Evolutionary conservation across 805 yeast species (phyloP), one percentile per base, ranked within the genome.

Genomic region (Jamesozyma spencerorum): DNA sequence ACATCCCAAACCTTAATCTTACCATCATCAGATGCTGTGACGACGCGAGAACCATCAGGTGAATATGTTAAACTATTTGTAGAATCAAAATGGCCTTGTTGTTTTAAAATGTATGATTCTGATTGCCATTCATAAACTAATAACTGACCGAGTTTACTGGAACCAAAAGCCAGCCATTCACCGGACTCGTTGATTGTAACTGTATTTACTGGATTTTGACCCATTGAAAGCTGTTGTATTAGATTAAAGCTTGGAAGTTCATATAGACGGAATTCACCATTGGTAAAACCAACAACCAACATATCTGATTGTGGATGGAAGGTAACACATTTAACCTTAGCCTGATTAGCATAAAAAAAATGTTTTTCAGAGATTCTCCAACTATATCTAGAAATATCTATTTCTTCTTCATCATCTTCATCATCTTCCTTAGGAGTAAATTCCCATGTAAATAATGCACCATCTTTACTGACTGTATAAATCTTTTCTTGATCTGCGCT

Each of bases 91-190:
- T 92, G 98, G 18, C 97, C 97, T 63, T 92, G 98, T 59, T 92
- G 98, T 58, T 90, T 88, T 48, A 92, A 68, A 36, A 92, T 82
- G 57, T 90, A 92, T 0, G 96, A 85, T 60, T 92, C 98, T 4
- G 95, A 84, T 65, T 92, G 96, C 98, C 98, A 92, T 69, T 92
- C 98, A 69, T 94, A 92, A 0, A 92, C 98, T 42, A 92, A 65
- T 44, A 92, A 66, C 64, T 92, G 98, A n/a, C 98, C 98, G 22
- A 85, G 62, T 55, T 79, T 80, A 27, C 86, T 65, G 0, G 97
- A 87, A 4, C 98, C 98, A 61, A 92, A 85, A 0, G 96, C 95
- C 26, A 92, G 68, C 98, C 98, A 92, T 61, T 92, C 98, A 27
- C 98, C 98, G 5, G 88, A 69, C 2, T 70, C 63, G 59, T 90